Percentiles rank a stretch among this genome's conserved stretches.
Evolutionary conservation across 2,329 filamentous ascomycete genomes (phyloP).

Genomic region (Ophiocordyceps camponoti-leonardi): DNA sequence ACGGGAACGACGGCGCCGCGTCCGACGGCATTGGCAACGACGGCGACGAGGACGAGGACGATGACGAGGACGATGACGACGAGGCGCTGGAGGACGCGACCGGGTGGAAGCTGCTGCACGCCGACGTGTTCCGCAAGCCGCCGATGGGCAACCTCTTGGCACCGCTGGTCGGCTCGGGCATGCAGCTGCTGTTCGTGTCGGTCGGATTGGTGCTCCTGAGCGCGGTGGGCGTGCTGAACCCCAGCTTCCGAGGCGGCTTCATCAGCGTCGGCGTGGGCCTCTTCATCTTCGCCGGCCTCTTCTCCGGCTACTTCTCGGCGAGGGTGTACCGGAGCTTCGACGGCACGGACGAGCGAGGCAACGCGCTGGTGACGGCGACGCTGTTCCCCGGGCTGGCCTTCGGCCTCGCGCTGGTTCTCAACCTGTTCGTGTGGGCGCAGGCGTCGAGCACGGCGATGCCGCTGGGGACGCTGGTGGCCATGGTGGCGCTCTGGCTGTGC

Average conservation of each 20-base stretch:
- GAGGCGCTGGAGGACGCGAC: slow-evolving; percentile 60
- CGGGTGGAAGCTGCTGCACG: slow-evolving; percentile 78
- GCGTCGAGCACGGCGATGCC: slow-evolving; percentile 77
- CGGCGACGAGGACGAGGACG: slow-evolving; percentile 11
- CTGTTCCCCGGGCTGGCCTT: slow-evolving; percentile 70
- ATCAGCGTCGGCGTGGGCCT: slow-evolving; percentile 69
- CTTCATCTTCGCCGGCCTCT: slow-evolving; percentile 67
- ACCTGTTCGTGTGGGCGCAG: slow-evolving; percentile 81
- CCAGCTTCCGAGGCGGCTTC: slow-evolving; percentile 79
- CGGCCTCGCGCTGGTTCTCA: slow-evolving; percentile 58
- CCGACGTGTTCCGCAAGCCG: slow-evolving; percentile 71
- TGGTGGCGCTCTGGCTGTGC: slow-evolving; percentile 65
- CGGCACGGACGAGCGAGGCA: slow-evolving; percentile 56
- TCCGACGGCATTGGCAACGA: slow-evolving; percentile 34
- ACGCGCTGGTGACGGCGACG: slow-evolving; percentile 59
- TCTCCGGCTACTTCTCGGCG: slow-evolving; percentile 77
- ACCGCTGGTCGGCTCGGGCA: slow-evolving; percentile 68
- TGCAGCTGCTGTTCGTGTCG: slow-evolving; percentile 73
- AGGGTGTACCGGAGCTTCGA: slow-evolving; percentile 73
- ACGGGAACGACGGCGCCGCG: slow-evolving; percentile 15
- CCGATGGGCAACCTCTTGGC: slow-evolving; percentile 55
- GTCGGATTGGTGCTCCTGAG: slow-evolving; percentile 54
- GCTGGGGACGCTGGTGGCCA: slow-evolving; percentile 57
- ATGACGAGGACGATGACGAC: slow-evolving; percentile 30
- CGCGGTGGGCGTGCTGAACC: slow-evolving; percentile 64